phyloP scores from a whole-genome alignment of 495 filamentous ascomycete species.

The Chaetomium cochliodes region DNA sequence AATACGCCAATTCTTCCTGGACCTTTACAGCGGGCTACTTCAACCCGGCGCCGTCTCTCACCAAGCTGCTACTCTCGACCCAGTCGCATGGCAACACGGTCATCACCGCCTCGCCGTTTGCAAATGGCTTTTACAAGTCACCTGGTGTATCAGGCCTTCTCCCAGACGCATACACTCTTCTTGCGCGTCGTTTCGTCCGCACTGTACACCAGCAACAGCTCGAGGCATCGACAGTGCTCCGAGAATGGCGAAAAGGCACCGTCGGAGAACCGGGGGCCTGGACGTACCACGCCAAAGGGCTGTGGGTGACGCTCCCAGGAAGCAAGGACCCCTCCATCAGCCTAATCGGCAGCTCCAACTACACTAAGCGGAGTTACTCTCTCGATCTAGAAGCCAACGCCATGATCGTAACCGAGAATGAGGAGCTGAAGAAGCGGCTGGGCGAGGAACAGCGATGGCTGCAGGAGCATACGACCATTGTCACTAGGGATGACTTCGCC shows the following conservation, averaged over 20 bases:
- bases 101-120: constrained; percentile 88
- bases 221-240: constrained; percentile 63
- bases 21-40: constrained; percentile 98
- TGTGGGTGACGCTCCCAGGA: constrained; percentile 79
- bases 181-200: constrained; percentile 77
- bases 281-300: constrained; percentile 97
- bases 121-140: constrained; percentile 94
- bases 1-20: constrained; percentile 70
- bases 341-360: constrained; percentile 89
- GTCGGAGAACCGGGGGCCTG: constrained; percentile 79
- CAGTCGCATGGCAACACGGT: constrained; percentile 68
- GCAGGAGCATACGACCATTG: constrained; percentile 62
- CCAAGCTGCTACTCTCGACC: constrained; percentile 71
- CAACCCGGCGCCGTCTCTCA: constrained; percentile 84
- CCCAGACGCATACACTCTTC: constrained; percentile 85
- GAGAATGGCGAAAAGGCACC: constrained; percentile 85
- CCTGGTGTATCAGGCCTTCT: constrained; percentile 85
- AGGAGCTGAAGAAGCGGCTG: constrained; percentile 66
- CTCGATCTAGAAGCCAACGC: constrained; percentile 87
- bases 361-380: constrained; percentile 88
- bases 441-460: constrained; percentile 77
- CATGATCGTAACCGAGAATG: constrained; percentile 77
- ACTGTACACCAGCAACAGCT: constrained; percentile 60
- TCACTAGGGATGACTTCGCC: constrained; percentile 73
- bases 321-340: constrained; percentile 66